These are phyloP conservation scores for Naganishia vishniacii DNA, from an alignment of 768 basidiomycete genomes.

Conservation along the genomic window DNA sequence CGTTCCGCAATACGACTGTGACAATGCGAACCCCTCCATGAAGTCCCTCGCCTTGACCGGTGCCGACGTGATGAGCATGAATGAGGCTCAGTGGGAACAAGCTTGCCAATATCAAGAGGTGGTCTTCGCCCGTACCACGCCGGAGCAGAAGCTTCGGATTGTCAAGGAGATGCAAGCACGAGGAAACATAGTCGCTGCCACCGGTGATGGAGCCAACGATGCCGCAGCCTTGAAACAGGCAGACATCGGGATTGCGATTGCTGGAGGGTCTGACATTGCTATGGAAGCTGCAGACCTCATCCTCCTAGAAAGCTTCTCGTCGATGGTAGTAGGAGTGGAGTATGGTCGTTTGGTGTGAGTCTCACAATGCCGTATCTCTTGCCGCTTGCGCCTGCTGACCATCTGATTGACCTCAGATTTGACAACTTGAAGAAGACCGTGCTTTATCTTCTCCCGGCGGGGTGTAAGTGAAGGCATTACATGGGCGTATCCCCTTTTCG, in stretches of 20 bases:
- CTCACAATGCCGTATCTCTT: neutral
- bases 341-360: conserved; percentile 53
- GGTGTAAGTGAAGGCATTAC: conserved; percentile 34
- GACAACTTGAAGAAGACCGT: conserved; percentile 56
- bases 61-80: conserved; percentile 46
- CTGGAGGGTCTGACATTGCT: conserved; percentile 47
- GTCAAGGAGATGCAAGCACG: conserved; percentile 58
- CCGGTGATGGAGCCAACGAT: conserved; percentile 59
- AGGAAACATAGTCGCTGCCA: conserved; percentile 59
- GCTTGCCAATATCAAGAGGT: conserved; percentile 48
- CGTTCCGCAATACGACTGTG: conserved; percentile 47
- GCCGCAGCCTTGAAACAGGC: conserved; percentile 58
- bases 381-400: too few relatives aligned
- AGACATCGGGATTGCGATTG: conserved; percentile 62
- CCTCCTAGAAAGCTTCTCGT: conserved; percentile 47
- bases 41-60: conserved; percentile 46
- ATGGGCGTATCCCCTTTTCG: conserved; percentile 12
- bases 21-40: conserved; percentile 45
- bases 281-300: conserved; percentile 52
- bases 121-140: conserved; percentile 62
- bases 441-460: conserved; percentile 48
- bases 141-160: conserved; percentile 63
- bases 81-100: conserved; percentile 47
- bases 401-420: conserved; percentile 42
- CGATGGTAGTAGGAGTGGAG: conserved; percentile 46